A percentile compares a stretch with the other conserved stretches of the same genome.
These are phyloP conservation scores for Ustulina deusta DNA, from an alignment of 2,329 filamentous ascomycete genomes.

Conservation along the genomic window DNA sequence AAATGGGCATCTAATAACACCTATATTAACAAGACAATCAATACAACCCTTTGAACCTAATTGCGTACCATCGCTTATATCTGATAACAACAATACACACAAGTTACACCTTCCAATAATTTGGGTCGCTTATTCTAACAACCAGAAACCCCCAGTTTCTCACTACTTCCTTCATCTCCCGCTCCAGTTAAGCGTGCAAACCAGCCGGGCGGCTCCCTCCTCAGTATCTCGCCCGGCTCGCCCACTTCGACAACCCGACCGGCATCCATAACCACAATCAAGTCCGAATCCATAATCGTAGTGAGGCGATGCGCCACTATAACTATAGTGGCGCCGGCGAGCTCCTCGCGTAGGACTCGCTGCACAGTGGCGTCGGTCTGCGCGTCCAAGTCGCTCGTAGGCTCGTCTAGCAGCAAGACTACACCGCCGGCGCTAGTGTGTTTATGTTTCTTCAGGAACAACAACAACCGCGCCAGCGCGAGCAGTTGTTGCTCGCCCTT, in stretches of 20 bases:
- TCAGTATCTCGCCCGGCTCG: not conserved
- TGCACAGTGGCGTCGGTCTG: not conserved
- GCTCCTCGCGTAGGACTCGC: not conserved
- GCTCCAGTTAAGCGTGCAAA: too few species aligned
- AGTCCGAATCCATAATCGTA: not conserved
- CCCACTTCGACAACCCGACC: not conserved
- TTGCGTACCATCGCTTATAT: too few species aligned
- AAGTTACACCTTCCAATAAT: too few species aligned
- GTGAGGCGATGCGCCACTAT: not conserved
- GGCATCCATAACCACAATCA: not conserved
- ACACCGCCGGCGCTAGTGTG: too few species aligned
- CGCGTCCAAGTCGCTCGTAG: not conserved
- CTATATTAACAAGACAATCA: too few species aligned
- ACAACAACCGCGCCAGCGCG: not conserved
- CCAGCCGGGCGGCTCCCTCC: too few species aligned
- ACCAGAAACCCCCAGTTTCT: too few species aligned
- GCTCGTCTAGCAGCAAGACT: not conserved
- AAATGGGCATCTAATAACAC: too few species aligned
- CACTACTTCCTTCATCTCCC: too few species aligned
- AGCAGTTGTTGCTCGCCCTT: not conserved
- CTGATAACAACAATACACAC: too few species aligned
- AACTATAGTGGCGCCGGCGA: not conserved
- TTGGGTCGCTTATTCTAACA: too few species aligned
- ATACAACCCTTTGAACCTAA: too few species aligned
- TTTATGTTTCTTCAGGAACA: not conserved